Percentiles rank a stretch among this genome's conserved stretches.
These are phyloP conservation scores for Cordyceps militaris DNA, from an alignment of 2,329 filamentous ascomycete species.

Conservation along the genomic window DNA sequence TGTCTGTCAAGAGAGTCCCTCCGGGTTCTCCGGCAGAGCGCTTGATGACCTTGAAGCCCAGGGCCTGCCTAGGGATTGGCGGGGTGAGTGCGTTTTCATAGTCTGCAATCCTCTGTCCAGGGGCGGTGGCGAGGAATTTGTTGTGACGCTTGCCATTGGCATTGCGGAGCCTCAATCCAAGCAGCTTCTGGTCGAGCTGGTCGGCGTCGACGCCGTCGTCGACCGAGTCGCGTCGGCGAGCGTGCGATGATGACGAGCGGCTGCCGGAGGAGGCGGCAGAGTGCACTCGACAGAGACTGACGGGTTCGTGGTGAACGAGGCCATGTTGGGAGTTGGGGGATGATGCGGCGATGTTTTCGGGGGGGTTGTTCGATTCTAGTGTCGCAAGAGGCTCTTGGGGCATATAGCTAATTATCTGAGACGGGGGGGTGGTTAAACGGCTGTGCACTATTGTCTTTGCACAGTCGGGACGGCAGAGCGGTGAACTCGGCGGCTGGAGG, in stretches of 20 bases:
- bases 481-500: constrained; percentile 1
- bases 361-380: constrained; percentile 35
- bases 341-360: constrained; percentile 28
- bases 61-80: constrained; percentile 37
- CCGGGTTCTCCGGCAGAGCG: constrained; percentile 32
- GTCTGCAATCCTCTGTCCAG: constrained; percentile 50
- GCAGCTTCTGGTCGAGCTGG: constrained; percentile 43
- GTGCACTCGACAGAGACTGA: constrained; percentile 28
- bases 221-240: constrained; percentile 21
- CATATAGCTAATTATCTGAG: constrained; percentile 51
- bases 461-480: constrained; percentile 36
- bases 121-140: constrained; percentile 22
- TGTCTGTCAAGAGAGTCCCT: constrained; percentile 43
- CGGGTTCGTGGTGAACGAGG: constrained; percentile 38
- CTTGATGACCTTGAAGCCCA: constrained; percentile 51
- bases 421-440: constrained; percentile 28
- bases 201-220: constrained; percentile 30
- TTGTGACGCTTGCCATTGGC: constrained; percentile 19
- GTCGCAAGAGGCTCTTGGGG: constrained; percentile 48
- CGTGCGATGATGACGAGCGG: constrained; percentile 30
- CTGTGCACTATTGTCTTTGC: constrained; percentile 44
- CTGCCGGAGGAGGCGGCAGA: constrained; percentile 28
- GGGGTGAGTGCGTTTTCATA: constrained; percentile 54
- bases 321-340: constrained; percentile 48
- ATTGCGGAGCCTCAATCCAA: constrained; percentile 41